Conservation (phyloP, 345 rosid genomes). For the Eucalyptus shirleyi region DNA sequence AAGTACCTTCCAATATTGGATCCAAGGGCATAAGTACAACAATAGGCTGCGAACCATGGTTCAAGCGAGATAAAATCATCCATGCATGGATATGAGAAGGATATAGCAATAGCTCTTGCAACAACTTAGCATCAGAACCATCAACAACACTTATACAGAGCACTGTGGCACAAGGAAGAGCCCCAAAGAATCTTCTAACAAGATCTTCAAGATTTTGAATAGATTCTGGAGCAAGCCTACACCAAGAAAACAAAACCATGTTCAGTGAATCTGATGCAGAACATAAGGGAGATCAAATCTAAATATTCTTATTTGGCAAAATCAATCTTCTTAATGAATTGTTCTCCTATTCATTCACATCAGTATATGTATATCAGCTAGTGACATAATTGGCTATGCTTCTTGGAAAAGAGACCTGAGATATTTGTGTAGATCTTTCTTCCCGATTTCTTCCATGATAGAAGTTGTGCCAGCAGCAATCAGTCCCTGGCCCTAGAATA, state of each 20-base stretch:
- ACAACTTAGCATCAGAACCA: constrained; percentile 32
- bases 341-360: not conserved
- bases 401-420: not conserved
- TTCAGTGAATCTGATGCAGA: not conserved
- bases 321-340: not conserved
- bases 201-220: constrained; percentile 51
- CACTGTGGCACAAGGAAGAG: constrained; percentile 51
- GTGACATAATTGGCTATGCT: not conserved
- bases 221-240: constrained; percentile 78
- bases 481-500: not conserved
- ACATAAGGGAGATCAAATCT: not conserved
- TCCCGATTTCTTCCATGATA: not conserved
- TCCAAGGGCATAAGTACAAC: constrained; percentile 64
- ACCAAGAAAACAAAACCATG: not conserved
- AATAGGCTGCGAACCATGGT: constrained; percentile 43
- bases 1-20: constrained; percentile 57
- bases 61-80: constrained; percentile 71
- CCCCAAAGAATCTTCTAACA: constrained; percentile 41
- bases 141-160: constrained; percentile 71
- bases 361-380: not conserved
- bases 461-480: not conserved
- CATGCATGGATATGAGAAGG: constrained; percentile 51
- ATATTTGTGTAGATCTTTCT: not conserved
- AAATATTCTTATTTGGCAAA: not conserved
- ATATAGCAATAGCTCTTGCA: constrained; percentile 39